phyloP scores from a whole-genome alignment of 768 basidiomycete genomes.

The Steccherinum ochraceum region DNA sequence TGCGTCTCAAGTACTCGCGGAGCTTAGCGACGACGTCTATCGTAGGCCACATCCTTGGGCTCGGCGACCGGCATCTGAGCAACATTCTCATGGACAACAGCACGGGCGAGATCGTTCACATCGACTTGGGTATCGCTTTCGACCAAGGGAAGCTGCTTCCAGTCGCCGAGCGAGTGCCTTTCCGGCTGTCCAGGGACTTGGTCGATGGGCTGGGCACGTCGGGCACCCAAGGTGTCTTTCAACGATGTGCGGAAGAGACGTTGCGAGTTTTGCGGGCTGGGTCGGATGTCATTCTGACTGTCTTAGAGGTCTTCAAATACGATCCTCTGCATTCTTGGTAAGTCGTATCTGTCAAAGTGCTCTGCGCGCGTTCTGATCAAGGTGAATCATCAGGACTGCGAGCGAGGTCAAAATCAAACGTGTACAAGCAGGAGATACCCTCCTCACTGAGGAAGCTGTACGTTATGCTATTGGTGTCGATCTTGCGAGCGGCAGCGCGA shows the following conservation, averaged over 20 bases:
- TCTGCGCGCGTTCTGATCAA: no score
- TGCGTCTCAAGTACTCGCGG: conserved; percentile 83
- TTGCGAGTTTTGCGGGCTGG: conserved; percentile 82
- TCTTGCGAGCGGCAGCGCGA: conserved; percentile 58
- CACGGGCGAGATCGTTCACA: conserved; percentile 88
- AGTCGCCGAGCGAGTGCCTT: conserved; percentile 87
- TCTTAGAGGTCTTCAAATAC: conserved; percentile 94
- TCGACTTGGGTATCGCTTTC: conserved; percentile 95
- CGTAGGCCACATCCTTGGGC: conserved; percentile 85
- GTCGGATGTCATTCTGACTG: conserved; percentile 86
- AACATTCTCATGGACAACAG: conserved; percentile 86
- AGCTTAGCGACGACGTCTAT: conserved; percentile 93
- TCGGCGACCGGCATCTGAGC: conserved; percentile 88
- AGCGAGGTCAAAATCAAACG: conserved; percentile 69
- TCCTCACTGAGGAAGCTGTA: conserved; percentile 14
- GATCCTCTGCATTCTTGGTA: conserved; percentile 94
- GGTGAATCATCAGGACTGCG: conserved; percentile 50
- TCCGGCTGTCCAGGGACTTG: conserved; percentile 90
- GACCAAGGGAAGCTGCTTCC: conserved; percentile 84
- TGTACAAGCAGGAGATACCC: conserved; percentile 35
- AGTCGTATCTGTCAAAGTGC: no score
- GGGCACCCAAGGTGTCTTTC: conserved; percentile 91
- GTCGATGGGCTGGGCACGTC: conserved; percentile 91
- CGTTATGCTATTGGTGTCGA: conserved; percentile 50
- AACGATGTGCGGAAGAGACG: conserved; percentile 92